Evolutionary conservation across 2,329 filamentous ascomycete genomes (phyloP).

Genomic region (Apiospora aurea): DNA sequence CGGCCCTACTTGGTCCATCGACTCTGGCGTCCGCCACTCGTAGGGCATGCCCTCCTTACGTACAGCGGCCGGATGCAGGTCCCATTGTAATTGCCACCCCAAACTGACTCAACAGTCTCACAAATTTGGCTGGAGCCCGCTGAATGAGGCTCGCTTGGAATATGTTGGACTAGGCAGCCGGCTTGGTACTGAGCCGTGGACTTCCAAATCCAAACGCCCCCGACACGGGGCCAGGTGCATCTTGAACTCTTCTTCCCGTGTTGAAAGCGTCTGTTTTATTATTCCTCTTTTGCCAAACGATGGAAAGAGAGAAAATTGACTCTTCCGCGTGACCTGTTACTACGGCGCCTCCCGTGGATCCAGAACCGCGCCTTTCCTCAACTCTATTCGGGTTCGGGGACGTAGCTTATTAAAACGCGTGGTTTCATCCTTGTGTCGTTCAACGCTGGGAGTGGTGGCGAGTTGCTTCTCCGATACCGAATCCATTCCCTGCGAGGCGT

Average conservation of each 20-base stretch:
- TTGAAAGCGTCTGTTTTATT: background rate
- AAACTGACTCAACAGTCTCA: background rate
- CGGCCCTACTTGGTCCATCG: background rate
- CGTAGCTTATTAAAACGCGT: too few relatives aligned
- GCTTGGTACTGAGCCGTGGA: too few relatives aligned
- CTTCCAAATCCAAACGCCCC: background rate
- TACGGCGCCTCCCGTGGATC: too few relatives aligned
- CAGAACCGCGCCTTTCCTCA: too few relatives aligned
- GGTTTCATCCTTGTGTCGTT: too few relatives aligned
- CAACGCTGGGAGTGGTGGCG: too few relatives aligned
- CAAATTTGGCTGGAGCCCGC: background rate
- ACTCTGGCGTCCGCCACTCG: background rate
- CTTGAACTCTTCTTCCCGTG: background rate
- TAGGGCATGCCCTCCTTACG: background rate
- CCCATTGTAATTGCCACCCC: background rate
- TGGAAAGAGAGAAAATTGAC: background rate
- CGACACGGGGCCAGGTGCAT: background rate
- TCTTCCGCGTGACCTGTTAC: too few relatives aligned
- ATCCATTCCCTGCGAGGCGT: too few relatives aligned
- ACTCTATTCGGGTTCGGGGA: too few relatives aligned
- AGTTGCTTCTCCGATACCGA: too few relatives aligned
- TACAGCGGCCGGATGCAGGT: background rate
- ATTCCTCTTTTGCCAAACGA: background rate
- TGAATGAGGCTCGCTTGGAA: background rate
- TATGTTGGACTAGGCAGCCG: background rate